Conservation (phyloP, 345 rosid genomes). For the Populus pruinosa region DNA sequence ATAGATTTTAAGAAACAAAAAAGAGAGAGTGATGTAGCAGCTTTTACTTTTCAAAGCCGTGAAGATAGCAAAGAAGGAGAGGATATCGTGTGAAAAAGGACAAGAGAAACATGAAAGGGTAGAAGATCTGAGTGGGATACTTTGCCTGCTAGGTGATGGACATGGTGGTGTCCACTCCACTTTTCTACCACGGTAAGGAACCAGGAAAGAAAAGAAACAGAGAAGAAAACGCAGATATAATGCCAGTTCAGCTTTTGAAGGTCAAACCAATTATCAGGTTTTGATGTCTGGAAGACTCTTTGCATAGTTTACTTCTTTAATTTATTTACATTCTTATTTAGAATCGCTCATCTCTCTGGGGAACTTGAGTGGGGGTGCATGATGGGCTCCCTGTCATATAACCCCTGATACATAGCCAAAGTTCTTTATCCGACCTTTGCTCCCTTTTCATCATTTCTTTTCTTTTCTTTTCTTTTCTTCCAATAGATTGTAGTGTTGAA, state of each 20-base stretch:
- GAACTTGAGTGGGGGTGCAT: conserved; percentile 14
- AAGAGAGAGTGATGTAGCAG: conserved; percentile 19
- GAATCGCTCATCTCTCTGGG: conserved; percentile 3
- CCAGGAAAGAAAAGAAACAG: conserved; percentile 14
- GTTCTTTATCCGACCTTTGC: conserved; percentile 12
- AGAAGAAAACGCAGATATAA: neutral
- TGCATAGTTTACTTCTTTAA: neutral
- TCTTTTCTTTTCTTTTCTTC: neutral
- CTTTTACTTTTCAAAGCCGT: conserved; percentile 36
- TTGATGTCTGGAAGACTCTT: conserved; percentile 3
- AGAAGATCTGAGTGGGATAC: conserved; percentile 60
- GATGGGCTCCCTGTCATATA: conserved; percentile 9
- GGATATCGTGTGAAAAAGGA: conserved; percentile 26
- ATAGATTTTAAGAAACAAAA: neutral
- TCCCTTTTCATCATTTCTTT: no score
- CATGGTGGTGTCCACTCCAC: conserved; percentile 50
- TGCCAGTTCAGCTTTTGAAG: conserved; percentile 14
- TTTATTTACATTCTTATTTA: neutral
- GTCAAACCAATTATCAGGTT: conserved; percentile 39
- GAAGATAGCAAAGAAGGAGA: conserved; percentile 9
- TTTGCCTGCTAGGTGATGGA: conserved; percentile 49
- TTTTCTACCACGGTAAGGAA: conserved; percentile 34
- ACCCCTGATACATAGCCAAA: conserved; percentile 10
- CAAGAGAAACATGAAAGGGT: conserved; percentile 24
- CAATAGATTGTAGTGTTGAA: conserved; percentile 5